Percentiles rank a stretch among this genome's conserved stretches.
Evolutionary conservation across 495 filamentous ascomycete genomes (phyloP).

Genomic region (Lepidopterella palustris): DNA sequence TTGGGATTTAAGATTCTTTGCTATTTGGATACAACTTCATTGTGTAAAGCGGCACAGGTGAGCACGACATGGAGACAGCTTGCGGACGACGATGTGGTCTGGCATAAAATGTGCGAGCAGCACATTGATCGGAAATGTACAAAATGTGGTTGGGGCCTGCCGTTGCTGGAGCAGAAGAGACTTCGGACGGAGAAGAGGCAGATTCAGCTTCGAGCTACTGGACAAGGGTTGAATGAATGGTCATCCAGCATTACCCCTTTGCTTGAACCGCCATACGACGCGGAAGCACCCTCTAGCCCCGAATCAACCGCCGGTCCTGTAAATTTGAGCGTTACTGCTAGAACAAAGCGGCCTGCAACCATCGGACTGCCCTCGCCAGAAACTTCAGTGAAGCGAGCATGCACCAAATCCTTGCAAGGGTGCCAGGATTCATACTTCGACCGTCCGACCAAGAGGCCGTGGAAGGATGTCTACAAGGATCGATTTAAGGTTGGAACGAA

Average conservation of each 20-base stretch:
- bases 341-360: conserved; percentile 16
- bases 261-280: conserved; percentile 28
- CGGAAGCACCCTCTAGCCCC: not conserved
- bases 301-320: conserved; percentile 4
- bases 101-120: conserved; percentile 98
- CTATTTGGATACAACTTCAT: conserved; percentile 88
- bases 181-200: conserved; percentile 82
- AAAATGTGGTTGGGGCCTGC: conserved; percentile 94
- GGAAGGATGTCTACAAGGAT: conserved; percentile 91
- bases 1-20: conserved; percentile 88
- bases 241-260: conserved; percentile 47
- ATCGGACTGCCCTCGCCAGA: conserved; percentile 7
- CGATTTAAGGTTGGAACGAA: conserved; percentile 86
- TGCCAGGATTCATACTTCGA: conserved; percentile 41
- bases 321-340: not conserved
- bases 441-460: conserved; percentile 59
- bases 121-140: conserved; percentile 95
- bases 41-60: conserved; percentile 96
- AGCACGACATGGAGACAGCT: conserved; percentile 78
- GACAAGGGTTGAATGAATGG: conserved; percentile 47
- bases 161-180: conserved; percentile 79
- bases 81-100: conserved; percentile 94
- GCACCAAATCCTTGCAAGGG: conserved; percentile 16
- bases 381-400: conserved; percentile 19
- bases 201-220: conserved; percentile 64